Percentiles rank a stretch among this genome's conserved stretches.
Evolutionary conservation across 2,329 filamentous ascomycete species (phyloP).

Genomic region (Talaromyces sp.): DNA sequence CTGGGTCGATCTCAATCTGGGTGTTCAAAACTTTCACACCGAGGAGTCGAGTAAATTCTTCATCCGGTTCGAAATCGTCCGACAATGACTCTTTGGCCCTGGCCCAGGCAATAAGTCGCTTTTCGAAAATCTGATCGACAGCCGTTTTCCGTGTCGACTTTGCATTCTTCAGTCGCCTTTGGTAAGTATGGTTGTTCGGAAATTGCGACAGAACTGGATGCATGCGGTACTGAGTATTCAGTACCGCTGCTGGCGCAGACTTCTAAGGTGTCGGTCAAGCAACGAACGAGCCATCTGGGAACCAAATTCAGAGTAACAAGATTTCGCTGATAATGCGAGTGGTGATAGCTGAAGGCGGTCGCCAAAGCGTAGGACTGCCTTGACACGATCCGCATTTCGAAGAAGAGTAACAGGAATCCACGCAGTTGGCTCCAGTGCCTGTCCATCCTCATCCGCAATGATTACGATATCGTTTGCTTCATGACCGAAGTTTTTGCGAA

Average conservation of each 20-base stretch:
- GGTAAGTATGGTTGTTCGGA: no score
- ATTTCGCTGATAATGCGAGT: background rate
- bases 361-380: background rate
- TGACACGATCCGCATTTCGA: background rate
- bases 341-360: background rate
- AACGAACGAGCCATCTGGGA: background rate
- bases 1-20: no score
- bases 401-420: background rate
- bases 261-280: background rate
- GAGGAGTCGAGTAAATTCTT: no score
- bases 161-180: no score
- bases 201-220: no score
- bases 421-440: background rate
- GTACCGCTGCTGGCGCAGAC: background rate
- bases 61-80: no score
- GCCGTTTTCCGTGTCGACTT: no score
- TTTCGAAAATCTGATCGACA: no score
- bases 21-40: no score
- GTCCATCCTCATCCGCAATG: constrained; percentile 1
- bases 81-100: no score
- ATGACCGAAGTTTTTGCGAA: background rate
- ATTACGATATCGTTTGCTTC: background rate
- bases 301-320: background rate
- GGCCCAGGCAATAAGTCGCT: no score
- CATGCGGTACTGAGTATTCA: no score